Base-by-base conservation (phyloP, 768 basidiomycete genomes). In the Myochromella boudieri region DNA sequence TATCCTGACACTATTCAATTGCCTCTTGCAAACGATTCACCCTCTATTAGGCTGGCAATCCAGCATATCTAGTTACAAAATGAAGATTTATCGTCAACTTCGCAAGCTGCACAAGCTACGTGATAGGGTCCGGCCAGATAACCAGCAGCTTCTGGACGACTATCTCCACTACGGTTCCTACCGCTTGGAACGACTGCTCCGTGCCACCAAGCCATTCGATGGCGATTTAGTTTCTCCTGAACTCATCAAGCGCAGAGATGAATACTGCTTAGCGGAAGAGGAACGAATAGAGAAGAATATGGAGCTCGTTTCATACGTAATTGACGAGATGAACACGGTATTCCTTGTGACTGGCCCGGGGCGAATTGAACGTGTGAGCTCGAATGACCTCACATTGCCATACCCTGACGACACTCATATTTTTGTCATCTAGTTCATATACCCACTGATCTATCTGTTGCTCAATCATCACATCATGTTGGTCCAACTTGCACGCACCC, bases 381-480 rank as follows among this genome's bases (percentile, higher is more conserved):
- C 18, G n/a, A 8, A 6, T n/a, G 14, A n/a, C 18, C 33, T 5
- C n/a, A 34, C 18, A 12, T 34, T n/a, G 18, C 5, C 6, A 34
- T 6, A 34, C 14, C 14, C 6, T 31, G 14, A 34, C 5, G n/a
- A n/a, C n/a, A n/a, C n/a, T 14, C 6, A 34, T 34, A 6, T n/a
- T 5, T 14, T 34, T 12, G 5, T 6, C 29, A 31, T 31, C n/a
- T 12, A 51, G 49, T 41, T 41, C 14, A 37, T 45, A 4, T 46
- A 36, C 17, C 49, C 49, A 1, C 26, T 51, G 3, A 26, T 45
- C 2, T 50, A 44, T n/a, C 18, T 50, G 15, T 12, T 50, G 3
- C 38, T 44, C 1, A 29, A 37, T 9, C 44, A 20, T 9, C 6
- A 33, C 2, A 4, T 51, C 1, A 29, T 42, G 25, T 18, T 18